Conservation (phyloP, 208 protist genomes). For the Sergeia podlipaevii region DNA sequence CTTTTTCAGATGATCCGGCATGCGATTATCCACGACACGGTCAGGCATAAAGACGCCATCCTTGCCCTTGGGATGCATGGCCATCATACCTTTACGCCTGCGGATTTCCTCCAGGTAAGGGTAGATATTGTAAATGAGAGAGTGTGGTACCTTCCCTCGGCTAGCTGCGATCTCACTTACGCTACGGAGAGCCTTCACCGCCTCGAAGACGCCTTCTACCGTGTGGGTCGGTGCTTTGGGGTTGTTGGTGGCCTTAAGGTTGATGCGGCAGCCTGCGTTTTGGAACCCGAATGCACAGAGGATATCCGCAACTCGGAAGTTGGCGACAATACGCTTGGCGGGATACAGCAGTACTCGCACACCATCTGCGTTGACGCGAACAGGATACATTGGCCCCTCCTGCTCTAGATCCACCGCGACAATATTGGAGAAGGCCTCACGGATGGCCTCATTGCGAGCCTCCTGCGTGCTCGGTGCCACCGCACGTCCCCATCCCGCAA, state of each 20-base stretch:
- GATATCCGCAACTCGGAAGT: slow-evolving; percentile 90
- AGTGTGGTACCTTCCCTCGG: slow-evolving; percentile 90
- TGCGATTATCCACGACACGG: slow-evolving; percentile 90
- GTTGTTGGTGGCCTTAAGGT: slow-evolving; percentile 78
- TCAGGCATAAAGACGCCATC: slow-evolving; percentile 90
- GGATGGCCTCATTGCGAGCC: slow-evolving; percentile 88
- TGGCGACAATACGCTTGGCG: slow-evolving; percentile 86
- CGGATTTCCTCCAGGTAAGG: slow-evolving; percentile 92
- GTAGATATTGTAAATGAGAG: slow-evolving; percentile 92
- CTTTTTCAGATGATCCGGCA: slow-evolving; percentile 92
- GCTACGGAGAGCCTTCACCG: slow-evolving; percentile 84
- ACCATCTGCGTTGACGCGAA: slow-evolving; percentile 88
- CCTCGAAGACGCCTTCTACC: slow-evolving; percentile 89
- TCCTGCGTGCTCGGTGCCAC: slow-evolving; percentile 89
- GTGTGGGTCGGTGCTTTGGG: slow-evolving; percentile 88
- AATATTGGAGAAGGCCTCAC: slow-evolving; percentile 89
- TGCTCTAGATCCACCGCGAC: slow-evolving; percentile 92
- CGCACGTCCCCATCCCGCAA: slow-evolving; percentile 87
- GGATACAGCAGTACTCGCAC: slow-evolving; percentile 88
- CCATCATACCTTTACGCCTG: slow-evolving; percentile 91
- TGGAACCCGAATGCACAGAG: slow-evolving; percentile 93
- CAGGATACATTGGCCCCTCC: slow-evolving; percentile 92
- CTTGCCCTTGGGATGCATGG: slow-evolving; percentile 90
- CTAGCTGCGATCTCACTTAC: slow-evolving; percentile 91
- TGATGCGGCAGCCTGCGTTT: slow-evolving; percentile 86